These are phyloP conservation scores for Setaria italica DNA, from an alignment of 202 grass and related monocot species.

Conservation along the genomic window DNA sequence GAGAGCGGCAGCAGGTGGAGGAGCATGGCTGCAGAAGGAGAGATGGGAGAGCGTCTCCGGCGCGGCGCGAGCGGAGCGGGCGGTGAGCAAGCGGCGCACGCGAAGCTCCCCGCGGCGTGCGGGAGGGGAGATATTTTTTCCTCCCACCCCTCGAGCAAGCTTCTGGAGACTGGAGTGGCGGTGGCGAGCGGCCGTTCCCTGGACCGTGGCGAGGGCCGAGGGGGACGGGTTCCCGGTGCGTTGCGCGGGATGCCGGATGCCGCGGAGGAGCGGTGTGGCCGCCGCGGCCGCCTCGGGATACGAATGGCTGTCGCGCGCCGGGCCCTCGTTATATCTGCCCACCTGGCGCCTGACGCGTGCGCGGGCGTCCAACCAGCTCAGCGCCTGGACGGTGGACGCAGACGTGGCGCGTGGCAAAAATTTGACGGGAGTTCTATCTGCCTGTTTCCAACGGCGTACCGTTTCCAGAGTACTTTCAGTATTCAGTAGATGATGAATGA, in stretches of 20 bases:
- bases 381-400: not conserved
- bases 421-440: no score
- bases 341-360: conserved; percentile 6
- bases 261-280: not conserved
- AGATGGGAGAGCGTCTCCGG: not conserved
- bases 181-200: not conserved
- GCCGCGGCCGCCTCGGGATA: conserved; percentile 17
- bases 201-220: not conserved
- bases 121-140: conserved; percentile 30
- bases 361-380: not conserved
- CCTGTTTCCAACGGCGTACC: no score
- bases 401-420: no score
- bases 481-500: no score
- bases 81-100: conserved; percentile 5
- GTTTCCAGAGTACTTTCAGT: no score
- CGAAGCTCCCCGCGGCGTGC: not conserved
- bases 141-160: not conserved
- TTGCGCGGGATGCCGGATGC: not conserved
- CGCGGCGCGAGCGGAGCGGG: not conserved
- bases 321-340: not conserved
- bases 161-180: not conserved
- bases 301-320: conserved; percentile 16
- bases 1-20: conserved; percentile 66
- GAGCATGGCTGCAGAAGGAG: conserved; percentile 44
- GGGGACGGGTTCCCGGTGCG: not conserved